Percentiles rank a stretch among this genome's conserved stretches.
phyloP scores from a whole-genome alignment of 164 flowering plant species.

The Sedum album region DNA sequence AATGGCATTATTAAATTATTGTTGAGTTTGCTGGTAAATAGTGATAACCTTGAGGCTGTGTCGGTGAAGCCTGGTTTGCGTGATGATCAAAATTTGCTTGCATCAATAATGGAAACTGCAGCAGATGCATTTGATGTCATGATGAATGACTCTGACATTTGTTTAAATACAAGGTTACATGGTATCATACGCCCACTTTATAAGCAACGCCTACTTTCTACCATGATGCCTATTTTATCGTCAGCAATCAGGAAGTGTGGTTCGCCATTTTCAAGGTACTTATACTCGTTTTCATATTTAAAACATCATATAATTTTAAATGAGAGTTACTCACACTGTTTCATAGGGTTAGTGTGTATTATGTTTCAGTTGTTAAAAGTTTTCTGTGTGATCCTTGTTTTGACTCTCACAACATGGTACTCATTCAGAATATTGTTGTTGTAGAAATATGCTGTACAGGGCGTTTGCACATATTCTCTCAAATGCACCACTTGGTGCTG shows the following conservation, averaged over 20 bases:
- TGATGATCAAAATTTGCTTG: conserved; percentile 18
- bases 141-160: conserved; percentile 66
- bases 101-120: conserved; percentile 36
- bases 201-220: conserved; percentile 81
- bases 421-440: conserved; percentile 11
- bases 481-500: conserved; percentile 54
- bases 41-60: conserved; percentile 11
- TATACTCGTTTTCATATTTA: background rate
- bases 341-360: background rate
- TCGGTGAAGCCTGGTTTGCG: conserved; percentile 14
- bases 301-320: background rate
- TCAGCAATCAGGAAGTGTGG: conserved; percentile 39
- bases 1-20: conserved; percentile 52
- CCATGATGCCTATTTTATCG: conserved; percentile 54
- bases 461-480: conserved; percentile 66
- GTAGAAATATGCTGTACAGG: conserved; percentile 61
- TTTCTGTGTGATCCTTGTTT: background rate
- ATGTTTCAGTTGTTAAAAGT: background rate
- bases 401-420: background rate
- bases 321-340: background rate
- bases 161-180: conserved; percentile 70
- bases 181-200: conserved; percentile 75
- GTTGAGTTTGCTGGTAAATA: conserved; percentile 40
- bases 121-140: conserved; percentile 78
- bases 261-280: conserved; percentile 45